Conservation (phyloP, 768 basidiomycete genomes). For the Russula virescens region DNA sequence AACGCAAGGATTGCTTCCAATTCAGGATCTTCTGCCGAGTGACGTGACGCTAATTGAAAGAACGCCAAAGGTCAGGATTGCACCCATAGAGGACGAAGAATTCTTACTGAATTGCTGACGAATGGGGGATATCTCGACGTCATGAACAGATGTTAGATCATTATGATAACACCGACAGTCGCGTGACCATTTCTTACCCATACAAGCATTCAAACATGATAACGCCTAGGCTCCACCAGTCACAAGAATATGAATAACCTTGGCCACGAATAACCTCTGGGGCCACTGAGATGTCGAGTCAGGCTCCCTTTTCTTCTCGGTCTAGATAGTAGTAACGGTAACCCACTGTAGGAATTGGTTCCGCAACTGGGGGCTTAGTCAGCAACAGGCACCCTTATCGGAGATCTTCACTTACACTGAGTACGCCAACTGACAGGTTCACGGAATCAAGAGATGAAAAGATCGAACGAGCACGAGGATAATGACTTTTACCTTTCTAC, state of each 20-base stretch:
- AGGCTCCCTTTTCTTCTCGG: not conserved
- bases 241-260: slow-evolving; percentile 91
- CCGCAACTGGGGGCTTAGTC: slow-evolving; percentile 55
- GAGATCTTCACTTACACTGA: slow-evolving; percentile 59
- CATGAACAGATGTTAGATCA: slow-evolving; percentile 5
- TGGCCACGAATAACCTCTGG: slow-evolving; percentile 87
- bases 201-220: slow-evolving; percentile 97
- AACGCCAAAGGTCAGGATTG: slow-evolving; percentile 20
- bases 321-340: slow-evolving; percentile 11
- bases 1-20: slow-evolving; percentile 86
- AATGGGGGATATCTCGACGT: slow-evolving; percentile 82
- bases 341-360: slow-evolving; percentile 82
- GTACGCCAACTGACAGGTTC: slow-evolving; percentile 61
- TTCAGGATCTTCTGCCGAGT: slow-evolving; percentile 97
- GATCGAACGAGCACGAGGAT: slow-evolving; percentile 29
- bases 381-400: slow-evolving; percentile 8
- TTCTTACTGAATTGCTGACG: slow-evolving; percentile 78
- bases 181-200: slow-evolving; percentile 51
- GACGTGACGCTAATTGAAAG: slow-evolving; percentile 64
- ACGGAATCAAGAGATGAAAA: slow-evolving; percentile 10
- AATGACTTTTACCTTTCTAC: slow-evolving; percentile 66
- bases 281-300: slow-evolving; percentile 52
- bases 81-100: not conserved
- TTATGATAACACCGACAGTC: slow-evolving; percentile 11
- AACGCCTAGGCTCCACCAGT: slow-evolving; percentile 98